Conservation (phyloP, 1,284 basidiomycete genomes). For the Singerocomus inundabilis region DNA sequence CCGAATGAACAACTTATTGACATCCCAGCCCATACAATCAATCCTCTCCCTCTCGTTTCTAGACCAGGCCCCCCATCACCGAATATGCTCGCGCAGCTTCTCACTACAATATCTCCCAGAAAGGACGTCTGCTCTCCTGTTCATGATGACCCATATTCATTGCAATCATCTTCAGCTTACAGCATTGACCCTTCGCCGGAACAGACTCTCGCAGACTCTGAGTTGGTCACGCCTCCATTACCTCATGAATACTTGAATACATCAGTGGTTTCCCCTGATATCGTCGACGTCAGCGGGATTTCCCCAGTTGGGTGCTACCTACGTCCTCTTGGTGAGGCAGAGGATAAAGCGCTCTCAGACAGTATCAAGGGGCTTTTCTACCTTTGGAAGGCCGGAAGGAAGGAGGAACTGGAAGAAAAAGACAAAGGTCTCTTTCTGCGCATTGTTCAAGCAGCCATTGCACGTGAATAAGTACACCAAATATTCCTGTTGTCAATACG, state of each 20-base stretch:
- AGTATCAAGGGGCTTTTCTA: conserved; percentile 36
- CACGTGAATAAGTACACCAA: conserved; percentile 16
- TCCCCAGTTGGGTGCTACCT: conserved; percentile 4
- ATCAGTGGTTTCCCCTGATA: conserved; percentile 15
- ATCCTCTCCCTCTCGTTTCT: conserved; percentile 8
- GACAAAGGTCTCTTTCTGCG: conserved; percentile 23
- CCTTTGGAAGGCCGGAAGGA: conserved; percentile 29
- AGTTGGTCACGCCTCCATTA: conserved; percentile 26
- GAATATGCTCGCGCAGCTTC: conserved; percentile 23
- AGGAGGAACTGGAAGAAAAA: conserved; percentile 13
- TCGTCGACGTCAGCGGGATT: conserved; percentile 14
- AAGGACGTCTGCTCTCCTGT: conserved; percentile 13
- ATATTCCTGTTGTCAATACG: not conserved
- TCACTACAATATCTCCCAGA: conserved; percentile 27
- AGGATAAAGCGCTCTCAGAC: conserved; percentile 24
- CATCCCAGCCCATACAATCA: conserved; percentile 22
- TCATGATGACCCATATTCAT: conserved; percentile 7
- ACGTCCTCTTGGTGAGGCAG: conserved; percentile 2
- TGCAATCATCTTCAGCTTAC: conserved; percentile 10
- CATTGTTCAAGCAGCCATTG: conserved; percentile 29
- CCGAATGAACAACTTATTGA: conserved; percentile 15
- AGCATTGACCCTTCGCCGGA: conserved; percentile 13
- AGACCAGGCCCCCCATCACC: conserved; percentile 28
- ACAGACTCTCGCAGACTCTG: conserved; percentile 24
- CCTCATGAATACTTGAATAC: conserved; percentile 11